Percentiles rank a stretch among this genome's conserved stretches.
phyloP scores from a whole-genome alignment of 768 basidiomycete genomes.

The Pleurotus tuber-regium region DNA sequence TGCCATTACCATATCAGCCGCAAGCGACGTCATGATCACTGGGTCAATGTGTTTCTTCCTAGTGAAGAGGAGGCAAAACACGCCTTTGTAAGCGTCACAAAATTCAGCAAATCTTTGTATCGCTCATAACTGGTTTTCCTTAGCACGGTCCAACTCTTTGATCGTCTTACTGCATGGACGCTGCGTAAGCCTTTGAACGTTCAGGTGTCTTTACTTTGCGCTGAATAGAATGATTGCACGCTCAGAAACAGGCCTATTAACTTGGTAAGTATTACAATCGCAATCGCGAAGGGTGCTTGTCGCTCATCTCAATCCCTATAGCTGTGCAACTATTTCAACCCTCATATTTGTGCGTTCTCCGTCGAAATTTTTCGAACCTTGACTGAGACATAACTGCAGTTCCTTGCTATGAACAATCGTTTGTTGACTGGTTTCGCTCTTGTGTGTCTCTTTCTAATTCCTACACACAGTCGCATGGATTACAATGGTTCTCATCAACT shows the following conservation, averaged over 20 bases:
- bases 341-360: neutral
- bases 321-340: neutral
- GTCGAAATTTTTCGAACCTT: neutral
- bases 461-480: constrained; percentile 18
- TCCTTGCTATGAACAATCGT: constrained; percentile 3
- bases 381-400: neutral
- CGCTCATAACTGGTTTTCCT: no score
- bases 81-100: no score
- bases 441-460: neutral
- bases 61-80: neutral
- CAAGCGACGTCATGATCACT: neutral
- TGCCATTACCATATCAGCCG: constrained; percentile 18
- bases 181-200: neutral
- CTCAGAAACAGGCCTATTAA: no score
- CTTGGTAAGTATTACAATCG: no score
- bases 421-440: neutral
- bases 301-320: neutral
- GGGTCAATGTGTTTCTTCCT: neutral
- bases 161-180: no score
- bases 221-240: no score
- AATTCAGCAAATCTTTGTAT: no score
- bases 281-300: no score
- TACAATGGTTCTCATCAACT: constrained; percentile 16
- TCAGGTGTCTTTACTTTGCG: neutral
- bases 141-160: no score